These are phyloP conservation scores for Botrytis fabae DNA, from an alignment of 2,329 filamentous ascomycete genomes.

Conservation along the genomic window DNA sequence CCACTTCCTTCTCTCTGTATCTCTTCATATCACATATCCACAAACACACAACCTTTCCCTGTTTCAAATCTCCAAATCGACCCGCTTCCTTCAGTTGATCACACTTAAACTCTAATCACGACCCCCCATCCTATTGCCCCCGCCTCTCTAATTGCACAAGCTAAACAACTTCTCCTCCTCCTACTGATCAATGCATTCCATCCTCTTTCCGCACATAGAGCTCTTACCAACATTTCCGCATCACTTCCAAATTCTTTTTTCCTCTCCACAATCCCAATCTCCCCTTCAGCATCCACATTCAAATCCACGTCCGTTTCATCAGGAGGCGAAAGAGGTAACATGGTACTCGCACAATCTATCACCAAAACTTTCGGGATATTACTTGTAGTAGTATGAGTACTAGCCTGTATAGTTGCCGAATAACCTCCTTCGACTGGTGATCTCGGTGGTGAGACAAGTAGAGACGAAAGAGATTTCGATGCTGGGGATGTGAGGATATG, in stretches of 20 bases:
- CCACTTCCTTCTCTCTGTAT: neutral
- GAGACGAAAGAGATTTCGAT: conserved; percentile 26
- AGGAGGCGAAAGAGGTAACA: conserved; percentile 33
- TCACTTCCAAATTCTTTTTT: conserved; percentile 51
- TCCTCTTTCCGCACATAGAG: conserved; percentile 71
- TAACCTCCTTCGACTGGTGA: conserved; percentile 29
- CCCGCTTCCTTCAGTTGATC: neutral
- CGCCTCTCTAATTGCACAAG: conserved; percentile 74
- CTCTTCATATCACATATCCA: neutral
- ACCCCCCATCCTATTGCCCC: conserved; percentile 62
- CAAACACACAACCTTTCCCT: neutral
- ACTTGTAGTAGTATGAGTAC: conserved; percentile 41
- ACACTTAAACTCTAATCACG: conserved; percentile 29
- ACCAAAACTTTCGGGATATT: conserved; percentile 51
- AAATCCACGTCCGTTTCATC: neutral
- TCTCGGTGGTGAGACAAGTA: conserved; percentile 37
- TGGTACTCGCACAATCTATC: conserved; percentile 56
- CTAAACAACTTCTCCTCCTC: conserved; percentile 66
- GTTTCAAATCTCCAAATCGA: neutral
- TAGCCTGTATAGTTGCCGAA: conserved; percentile 33
- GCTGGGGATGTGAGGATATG: conserved; percentile 48
- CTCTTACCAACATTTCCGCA: conserved; percentile 69
- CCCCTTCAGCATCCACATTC: neutral
- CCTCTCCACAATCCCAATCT: neutral
- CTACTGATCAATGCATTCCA: conserved; percentile 73